Percentiles rank a stretch among this genome's conserved stretches.
These are phyloP conservation scores for Tolypocladium album DNA, from an alignment of 2,329 filamentous ascomycete species.

Conservation along the genomic window DNA sequence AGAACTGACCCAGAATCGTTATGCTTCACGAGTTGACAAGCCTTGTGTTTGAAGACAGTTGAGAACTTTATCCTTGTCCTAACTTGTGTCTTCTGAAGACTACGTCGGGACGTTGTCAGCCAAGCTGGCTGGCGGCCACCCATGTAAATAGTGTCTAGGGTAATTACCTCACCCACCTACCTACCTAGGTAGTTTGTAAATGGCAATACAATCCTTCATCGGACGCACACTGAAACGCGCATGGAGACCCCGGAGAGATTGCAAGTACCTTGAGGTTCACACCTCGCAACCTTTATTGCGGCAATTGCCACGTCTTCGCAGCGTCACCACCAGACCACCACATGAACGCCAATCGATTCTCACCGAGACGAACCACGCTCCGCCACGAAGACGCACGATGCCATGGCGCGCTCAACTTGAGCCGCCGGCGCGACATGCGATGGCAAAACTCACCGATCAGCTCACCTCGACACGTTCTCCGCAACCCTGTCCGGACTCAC, in stretches of 20 bases:
- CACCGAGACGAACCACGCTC: not conserved
- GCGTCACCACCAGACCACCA: not conserved
- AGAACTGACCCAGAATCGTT: no score
- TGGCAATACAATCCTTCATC: no score
- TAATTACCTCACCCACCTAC: no score
- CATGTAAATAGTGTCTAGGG: no score
- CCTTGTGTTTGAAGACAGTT: no score
- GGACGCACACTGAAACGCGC: no score
- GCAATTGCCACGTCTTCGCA: not conserved
- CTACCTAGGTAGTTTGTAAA: no score
- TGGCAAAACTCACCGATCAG: not conserved
- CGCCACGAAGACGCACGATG: not conserved
- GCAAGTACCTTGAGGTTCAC: not conserved
- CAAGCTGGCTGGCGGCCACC: no score
- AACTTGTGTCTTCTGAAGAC: no score
- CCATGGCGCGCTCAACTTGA: not conserved
- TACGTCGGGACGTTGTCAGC: no score
- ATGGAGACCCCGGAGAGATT: not conserved
- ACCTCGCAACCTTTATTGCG: not conserved
- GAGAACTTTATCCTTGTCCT: no score
- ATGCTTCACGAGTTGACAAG: no score
- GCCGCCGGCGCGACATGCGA: not conserved
- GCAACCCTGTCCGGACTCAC: not conserved
- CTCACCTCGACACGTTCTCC: not conserved
- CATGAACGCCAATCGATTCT: not conserved